Conservation (phyloP, 1,284 basidiomycete genomes). For the Cryptococcus floricola region DNA sequence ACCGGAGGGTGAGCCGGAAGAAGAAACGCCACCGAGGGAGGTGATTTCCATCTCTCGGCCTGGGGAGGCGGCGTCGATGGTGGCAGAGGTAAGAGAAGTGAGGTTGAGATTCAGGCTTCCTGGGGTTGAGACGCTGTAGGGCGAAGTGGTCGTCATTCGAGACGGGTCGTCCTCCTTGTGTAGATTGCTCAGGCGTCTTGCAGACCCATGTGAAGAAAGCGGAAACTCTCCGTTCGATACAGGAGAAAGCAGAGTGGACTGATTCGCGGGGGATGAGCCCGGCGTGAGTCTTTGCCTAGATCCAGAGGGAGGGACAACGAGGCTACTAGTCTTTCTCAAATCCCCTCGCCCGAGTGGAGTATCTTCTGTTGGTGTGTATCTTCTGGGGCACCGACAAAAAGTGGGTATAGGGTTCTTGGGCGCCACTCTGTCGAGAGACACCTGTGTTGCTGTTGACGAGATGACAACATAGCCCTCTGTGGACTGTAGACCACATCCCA, state of each 20-base stretch:
- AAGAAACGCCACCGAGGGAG: conserved; percentile 28
- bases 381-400: conserved; percentile 28
- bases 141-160: conserved; percentile 1
- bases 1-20: conserved; percentile 5
- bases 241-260: conserved; percentile 25
- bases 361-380: not conserved
- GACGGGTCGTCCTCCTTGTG: conserved; percentile 18
- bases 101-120: not conserved
- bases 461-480: conserved; percentile 34
- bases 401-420: conserved; percentile 9
- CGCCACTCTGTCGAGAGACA: conserved; percentile 31
- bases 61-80: conserved; percentile 1
- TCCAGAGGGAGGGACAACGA: conserved; percentile 23
- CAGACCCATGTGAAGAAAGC: conserved; percentile 37
- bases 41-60: conserved; percentile 26
- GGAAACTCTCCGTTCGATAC: conserved; percentile 39
- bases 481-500: conserved; percentile 24
- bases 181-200: conserved; percentile 28
- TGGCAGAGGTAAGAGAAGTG: not conserved
- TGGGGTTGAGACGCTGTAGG: not conserved
- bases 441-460: conserved; percentile 25
- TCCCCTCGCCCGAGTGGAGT: not conserved
- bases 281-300: conserved; percentile 9
- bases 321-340: not conserved
- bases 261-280: conserved; percentile 23